Evolutionary conservation across 169 alveolate genomes (phyloP), one percentile per base, ranked within the genome.

Genomic region (Plasmodium gaboni): DNA sequence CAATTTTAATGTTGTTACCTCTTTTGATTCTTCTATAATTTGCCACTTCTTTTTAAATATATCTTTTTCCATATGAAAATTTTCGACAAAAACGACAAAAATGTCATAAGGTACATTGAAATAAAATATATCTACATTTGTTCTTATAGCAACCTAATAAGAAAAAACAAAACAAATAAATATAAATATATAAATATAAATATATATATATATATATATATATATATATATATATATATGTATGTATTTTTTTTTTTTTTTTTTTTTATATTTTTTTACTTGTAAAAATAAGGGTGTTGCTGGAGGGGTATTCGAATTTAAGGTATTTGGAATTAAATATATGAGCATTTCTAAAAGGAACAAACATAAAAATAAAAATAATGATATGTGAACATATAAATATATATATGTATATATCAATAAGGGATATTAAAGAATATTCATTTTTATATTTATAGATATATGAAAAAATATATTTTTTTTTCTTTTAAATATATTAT

Each of bases 121-220:
- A 88, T 91, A 93, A 74, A 91, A 91, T 32, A 88, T 71, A 48
- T 88, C 96, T 46, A 93, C 12, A 12, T 87, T 86, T 42, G 93
- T 74, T 78, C 89, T 91, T 59, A 93, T 87, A 6, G 95, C 96
- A n/a, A 88, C 92, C 95, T 92, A 89, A 26, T 38, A 48, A 72
- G 55, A 8, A 46, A 2, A 44, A 2, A 32, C 3, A 32, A 48
- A 24, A 69, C 42, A 22, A 12, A 22, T 12, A 4, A 6, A 9
- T 9, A 38, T 38, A 38, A 38, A 38, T 38, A 38, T 38, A 26
- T 26, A 26, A 26, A 26, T 26, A 26, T 26, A 26, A 26, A 26
- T 26, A 26, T 0, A 26, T 26, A 26, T 26, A 26, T 26, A 26
- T 26, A 26, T 1, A 0, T 26, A 26, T 26, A 0, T 26, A 26